Conservation (phyloP, 2,329 filamentous ascomycete species). For the Fusarium mundagurra region DNA sequence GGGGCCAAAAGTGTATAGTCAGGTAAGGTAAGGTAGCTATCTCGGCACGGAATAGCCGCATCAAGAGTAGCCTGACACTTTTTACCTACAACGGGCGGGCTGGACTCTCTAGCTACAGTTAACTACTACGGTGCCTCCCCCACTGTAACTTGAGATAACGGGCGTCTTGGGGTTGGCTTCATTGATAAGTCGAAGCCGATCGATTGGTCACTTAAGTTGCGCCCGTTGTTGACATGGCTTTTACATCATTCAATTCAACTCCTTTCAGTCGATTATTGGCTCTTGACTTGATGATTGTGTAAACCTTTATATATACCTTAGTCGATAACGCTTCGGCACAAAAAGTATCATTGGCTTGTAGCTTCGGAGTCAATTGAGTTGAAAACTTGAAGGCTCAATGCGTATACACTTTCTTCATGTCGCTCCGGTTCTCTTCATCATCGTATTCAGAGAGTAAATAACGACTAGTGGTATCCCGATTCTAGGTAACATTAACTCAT, state of each 20-base stretch:
- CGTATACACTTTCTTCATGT: not conserved
- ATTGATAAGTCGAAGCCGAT: slow-evolving; percentile 21
- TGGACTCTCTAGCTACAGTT: not conserved
- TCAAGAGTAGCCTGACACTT: slow-evolving; percentile 27
- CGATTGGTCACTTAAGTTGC: slow-evolving; percentile 16
- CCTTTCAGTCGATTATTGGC: slow-evolving; percentile 2
- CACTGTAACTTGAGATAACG: slow-evolving; percentile 24
- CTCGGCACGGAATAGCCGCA: slow-evolving; percentile 27
- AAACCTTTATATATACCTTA: slow-evolving; percentile 18
- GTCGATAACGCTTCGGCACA: slow-evolving; percentile 2
- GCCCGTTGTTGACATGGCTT: slow-evolving; percentile 14
- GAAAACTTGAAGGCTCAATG: not conserved
- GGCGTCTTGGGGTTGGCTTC: slow-evolving; percentile 7
- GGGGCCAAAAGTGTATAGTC: slow-evolving; percentile 1
- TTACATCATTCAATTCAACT: slow-evolving; percentile 13
- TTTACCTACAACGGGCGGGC: slow-evolving; percentile 11
- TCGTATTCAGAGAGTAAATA: not conserved
- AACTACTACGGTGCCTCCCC: slow-evolving; percentile 17
- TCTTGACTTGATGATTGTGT: slow-evolving; percentile 2
- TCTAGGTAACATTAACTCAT: slow-evolving; percentile 3
- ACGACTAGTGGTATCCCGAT: slow-evolving; percentile 20
- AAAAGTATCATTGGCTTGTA: not conserved
- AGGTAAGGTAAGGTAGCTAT: slow-evolving; percentile 1
- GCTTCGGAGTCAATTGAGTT: not conserved
- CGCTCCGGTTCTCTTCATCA: not conserved